phyloP scores from a whole-genome alignment of 768 basidiomycete genomes.

The Kwoniella botswanensis region DNA sequence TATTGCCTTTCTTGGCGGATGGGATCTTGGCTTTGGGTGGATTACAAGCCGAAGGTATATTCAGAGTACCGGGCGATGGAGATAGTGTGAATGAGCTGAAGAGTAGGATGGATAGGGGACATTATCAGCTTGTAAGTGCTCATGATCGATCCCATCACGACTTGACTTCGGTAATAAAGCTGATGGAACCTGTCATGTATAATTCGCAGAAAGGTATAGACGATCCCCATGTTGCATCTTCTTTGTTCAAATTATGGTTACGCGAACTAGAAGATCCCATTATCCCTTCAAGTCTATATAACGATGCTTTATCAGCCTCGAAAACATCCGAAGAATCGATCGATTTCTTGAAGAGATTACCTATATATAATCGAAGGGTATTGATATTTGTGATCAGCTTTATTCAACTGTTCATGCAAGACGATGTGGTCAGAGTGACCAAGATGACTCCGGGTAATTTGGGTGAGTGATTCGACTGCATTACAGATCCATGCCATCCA shows the following conservation, averaged over 20 bases:
- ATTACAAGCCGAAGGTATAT: constrained; percentile 83
- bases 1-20: constrained; percentile 90
- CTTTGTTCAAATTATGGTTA: constrained; percentile 89
- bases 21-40: constrained; percentile 89
- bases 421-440: constrained; percentile 66
- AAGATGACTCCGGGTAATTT: constrained; percentile 88
- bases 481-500: too few species aligned
- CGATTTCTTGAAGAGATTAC: constrained; percentile 74
- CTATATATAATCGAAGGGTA: constrained; percentile 83
- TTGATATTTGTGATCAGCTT: constrained; percentile 88
- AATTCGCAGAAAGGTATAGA: constrained; percentile 65
- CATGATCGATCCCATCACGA: background rate
- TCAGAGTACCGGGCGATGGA: constrained; percentile 87
- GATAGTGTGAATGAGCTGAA: constrained; percentile 88
- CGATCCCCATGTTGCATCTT: constrained; percentile 87
- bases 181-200: background rate
- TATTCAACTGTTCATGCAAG: constrained; percentile 83
- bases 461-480: constrained; percentile 36
- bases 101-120: constrained; percentile 85
- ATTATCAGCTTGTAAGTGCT: constrained; percentile 75
- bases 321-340: constrained; percentile 73
- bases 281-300: constrained; percentile 87
- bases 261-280: constrained; percentile 91
- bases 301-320: constrained; percentile 75
- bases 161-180: background rate